Percentiles rank a stretch among this genome's conserved stretches.
Conservation (phyloP, 257 asterid species). For the Solanum pinnatisectum region DNA sequence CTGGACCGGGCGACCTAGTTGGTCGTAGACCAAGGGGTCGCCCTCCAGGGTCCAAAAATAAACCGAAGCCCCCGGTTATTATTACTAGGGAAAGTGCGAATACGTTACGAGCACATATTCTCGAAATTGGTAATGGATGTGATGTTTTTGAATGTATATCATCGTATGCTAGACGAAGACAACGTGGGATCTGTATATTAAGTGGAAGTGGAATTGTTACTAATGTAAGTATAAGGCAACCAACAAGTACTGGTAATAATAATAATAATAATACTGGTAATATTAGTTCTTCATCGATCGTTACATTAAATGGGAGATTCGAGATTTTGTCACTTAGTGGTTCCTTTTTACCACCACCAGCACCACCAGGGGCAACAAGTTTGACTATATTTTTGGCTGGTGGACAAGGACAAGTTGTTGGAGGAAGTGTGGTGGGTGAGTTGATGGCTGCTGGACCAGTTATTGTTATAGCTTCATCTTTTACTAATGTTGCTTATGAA, state of each 20-base stretch:
- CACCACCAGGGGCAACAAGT: slow-evolving; percentile 55
- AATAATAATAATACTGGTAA: background rate
- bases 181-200: slow-evolving; percentile 54
- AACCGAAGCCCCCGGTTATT: slow-evolving; percentile 44
- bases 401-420: slow-evolving; percentile 58
- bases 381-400: slow-evolving; percentile 43
- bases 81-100: slow-evolving; percentile 52
- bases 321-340: slow-evolving; percentile 43
- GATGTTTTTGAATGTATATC: slow-evolving; percentile 45
- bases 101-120: slow-evolving; percentile 45
- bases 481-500: slow-evolving; percentile 54
- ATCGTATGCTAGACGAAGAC: slow-evolving; percentile 35
- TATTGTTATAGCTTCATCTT: slow-evolving; percentile 42
- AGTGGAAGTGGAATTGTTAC: slow-evolving; percentile 47
- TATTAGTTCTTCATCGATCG: slow-evolving; percentile 12
- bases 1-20: slow-evolving; percentile 29
- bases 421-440: slow-evolving; percentile 57
- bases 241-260: slow-evolving; percentile 16
- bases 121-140: slow-evolving; percentile 33
- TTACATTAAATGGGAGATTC: slow-evolving; percentile 39
- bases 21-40: slow-evolving; percentile 50
- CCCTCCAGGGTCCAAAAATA: slow-evolving; percentile 50
- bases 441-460: slow-evolving; percentile 48
- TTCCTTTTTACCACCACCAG: slow-evolving; percentile 52
- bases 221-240: slow-evolving; percentile 40